Base-by-base conservation (phyloP, 345 rosid genomes). In the Gossypium australe region DNA sequence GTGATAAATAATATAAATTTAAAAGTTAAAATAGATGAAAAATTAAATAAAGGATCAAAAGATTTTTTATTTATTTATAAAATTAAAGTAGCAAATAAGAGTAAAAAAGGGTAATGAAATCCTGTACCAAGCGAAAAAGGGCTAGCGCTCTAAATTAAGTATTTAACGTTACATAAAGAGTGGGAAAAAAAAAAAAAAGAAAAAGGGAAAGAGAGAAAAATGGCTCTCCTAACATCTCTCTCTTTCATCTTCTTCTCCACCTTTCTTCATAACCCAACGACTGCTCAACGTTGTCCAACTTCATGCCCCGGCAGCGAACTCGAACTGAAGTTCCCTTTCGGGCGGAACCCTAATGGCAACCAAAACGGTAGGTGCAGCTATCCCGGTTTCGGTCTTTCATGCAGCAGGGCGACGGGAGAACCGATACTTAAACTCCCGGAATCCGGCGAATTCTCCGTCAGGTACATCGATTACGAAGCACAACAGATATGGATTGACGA, bases 331-430 rank as follows among this genome's bases (percentile, higher is more conserved):
- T 70, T 70, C 14, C 73, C 73, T 6, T 70, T 70, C 27, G 73
- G 73, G 25, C n/a, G 53, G 8, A 70, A 34, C 73, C 48, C 48
- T 6, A 41, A 20, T 9, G 41, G 59, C 11, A 38, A 7, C 67
- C 41, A 12, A 8, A 25, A 3, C 38, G 29, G 18, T 61, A 20
- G 80, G 12, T 78, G 86, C 78, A 76, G 84, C 62, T 86, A 76
- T 63, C 88, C 85, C 0, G 85, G 83, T 6, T 87, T 86, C 63
- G 67, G 72, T 16, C 84, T 89, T 61, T 77, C 83, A 6, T 88
- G 90, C 83, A 73, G 72, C 76, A 12, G 27, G 27, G 24, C 1
- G 11, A 52, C 18, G 47, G 60, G 69, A 52, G 60, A 81, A 29
- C 27, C 34, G 1, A 67, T 68, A 66, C 71, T 89, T 44, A 65